These are phyloP conservation scores for Tolypocladium endophyticum DNA, from an alignment of 2,329 filamentous ascomycete genomes.

Conservation along the genomic window DNA sequence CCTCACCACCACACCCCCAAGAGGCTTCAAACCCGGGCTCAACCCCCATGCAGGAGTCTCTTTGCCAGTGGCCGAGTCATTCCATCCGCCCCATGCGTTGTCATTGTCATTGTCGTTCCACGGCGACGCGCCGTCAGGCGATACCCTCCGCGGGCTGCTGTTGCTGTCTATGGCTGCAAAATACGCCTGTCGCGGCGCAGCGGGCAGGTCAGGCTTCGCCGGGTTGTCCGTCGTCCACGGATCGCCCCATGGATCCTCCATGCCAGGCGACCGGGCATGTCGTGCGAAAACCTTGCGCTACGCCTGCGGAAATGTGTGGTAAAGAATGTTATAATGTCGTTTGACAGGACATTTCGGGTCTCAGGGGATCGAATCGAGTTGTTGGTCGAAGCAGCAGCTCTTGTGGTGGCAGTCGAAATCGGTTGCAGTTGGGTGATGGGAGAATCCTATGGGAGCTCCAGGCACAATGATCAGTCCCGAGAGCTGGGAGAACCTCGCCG, in stretches of 20 bases:
- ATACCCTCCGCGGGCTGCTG: conserved; percentile 11
- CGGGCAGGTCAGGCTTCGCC: conserved; percentile 24
- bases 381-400: not conserved
- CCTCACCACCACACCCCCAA: conserved; percentile 11
- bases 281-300: conserved; percentile 7
- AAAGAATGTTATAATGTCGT: not conserved
- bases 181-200: conserved; percentile 20
- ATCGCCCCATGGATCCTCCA: conserved; percentile 56
- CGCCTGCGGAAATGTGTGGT: not conserved
- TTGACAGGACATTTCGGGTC: not conserved
- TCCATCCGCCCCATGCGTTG: conserved; percentile 25
- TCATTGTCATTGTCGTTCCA: conserved; percentile 21
- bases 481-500: not conserved
- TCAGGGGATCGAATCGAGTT: not conserved
- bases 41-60: conserved; percentile 19
- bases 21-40: conserved; percentile 20
- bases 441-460: not conserved
- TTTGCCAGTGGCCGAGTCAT: conserved; percentile 14
- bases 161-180: conserved; percentile 12
- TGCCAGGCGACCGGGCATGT: conserved; percentile 27
- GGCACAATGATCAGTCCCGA: not conserved
- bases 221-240: conserved; percentile 39
- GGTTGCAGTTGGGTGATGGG: not conserved
- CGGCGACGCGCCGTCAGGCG: conserved; percentile 10
- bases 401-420: not conserved